Evolutionary conservation across 2,329 filamentous ascomycete genomes (phyloP).

Genomic region (Neoarthrinium moseri): DNA sequence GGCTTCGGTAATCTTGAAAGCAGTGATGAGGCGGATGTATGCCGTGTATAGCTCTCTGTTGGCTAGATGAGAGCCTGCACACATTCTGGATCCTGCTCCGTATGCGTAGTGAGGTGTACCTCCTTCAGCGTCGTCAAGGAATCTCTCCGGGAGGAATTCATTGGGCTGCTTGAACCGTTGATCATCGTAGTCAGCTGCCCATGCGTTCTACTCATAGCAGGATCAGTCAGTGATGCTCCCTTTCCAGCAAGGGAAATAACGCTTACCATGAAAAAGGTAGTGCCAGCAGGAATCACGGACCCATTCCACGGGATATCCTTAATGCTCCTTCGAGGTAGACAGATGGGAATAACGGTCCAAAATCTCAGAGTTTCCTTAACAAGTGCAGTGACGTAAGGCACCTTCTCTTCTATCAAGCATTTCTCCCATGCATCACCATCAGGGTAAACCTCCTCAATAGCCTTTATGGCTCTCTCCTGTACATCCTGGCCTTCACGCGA

Average conservation of each 20-base stretch:
- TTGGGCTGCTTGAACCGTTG: constrained; percentile 4
- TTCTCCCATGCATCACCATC: constrained; percentile 18
- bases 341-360: constrained; percentile 79
- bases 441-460: constrained; percentile 54
- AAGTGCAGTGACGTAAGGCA: constrained; percentile 72
- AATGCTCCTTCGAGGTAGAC: constrained; percentile 69
- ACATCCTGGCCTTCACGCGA: constrained; percentile 59
- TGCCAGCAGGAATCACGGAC: constrained; percentile 68
- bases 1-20: constrained; percentile 25
- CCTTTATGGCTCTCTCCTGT: constrained; percentile 56
- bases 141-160: not conserved
- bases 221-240: too few relatives aligned
- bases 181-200: constrained; percentile 7
- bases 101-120: constrained; percentile 7
- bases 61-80: constrained; percentile 6
- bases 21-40: constrained; percentile 5
- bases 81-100: constrained; percentile 7
- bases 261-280: constrained; percentile 70
- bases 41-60: constrained; percentile 8
- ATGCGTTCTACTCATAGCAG: constrained; percentile 6
- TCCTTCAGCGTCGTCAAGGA: constrained; percentile 3
- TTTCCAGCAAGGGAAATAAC: not conserved
- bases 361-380: constrained; percentile 78
- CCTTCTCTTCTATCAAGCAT: constrained; percentile 20
- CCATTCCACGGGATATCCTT: constrained; percentile 71